These are phyloP conservation scores for Leucogyrophana mollusca DNA, from an alignment of 768 basidiomycete species.

Conservation along the genomic window DNA sequence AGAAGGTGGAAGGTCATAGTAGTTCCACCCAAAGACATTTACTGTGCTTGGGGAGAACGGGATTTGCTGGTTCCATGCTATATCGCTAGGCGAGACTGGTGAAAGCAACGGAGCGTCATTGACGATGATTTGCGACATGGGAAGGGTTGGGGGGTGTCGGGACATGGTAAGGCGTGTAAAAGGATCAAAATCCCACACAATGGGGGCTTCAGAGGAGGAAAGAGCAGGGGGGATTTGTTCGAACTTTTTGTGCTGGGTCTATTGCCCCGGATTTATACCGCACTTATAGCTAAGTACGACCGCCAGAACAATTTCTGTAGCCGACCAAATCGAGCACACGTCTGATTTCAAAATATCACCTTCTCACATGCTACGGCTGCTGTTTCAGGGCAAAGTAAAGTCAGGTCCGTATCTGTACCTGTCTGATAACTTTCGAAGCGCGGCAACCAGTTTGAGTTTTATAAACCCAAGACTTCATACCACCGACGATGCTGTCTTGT, in stretches of 20 bases:
- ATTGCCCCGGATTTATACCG: constrained; percentile 29
- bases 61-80: constrained; percentile 46
- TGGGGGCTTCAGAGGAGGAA: constrained; percentile 8
- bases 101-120: constrained; percentile 59
- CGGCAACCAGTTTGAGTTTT: constrained; percentile 15
- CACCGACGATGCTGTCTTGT: too few species aligned
- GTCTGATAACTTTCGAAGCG: constrained; percentile 15
- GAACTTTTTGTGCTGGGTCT: constrained; percentile 15
- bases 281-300: constrained; percentile 26
- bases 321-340: constrained; percentile 32
- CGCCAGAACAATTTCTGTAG: constrained; percentile 20
- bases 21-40: constrained; percentile 44
- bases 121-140: constrained; percentile 60
- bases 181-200: too few species aligned
- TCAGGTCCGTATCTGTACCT: constrained; percentile 21
- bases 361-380: constrained; percentile 29
- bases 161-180: constrained; percentile 11
- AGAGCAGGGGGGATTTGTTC: constrained; percentile 15
- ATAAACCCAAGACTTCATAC: constrained; percentile 8
- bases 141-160: constrained; percentile 32
- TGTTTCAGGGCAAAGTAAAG: constrained; percentile 27
- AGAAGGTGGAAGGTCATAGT: constrained; percentile 49
- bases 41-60: constrained; percentile 34
- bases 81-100: constrained; percentile 40
- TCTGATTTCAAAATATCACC: constrained; percentile 32